These are phyloP conservation scores for Detonula confervacea DNA, from an alignment of 352 stramenopile species.

Conservation along the genomic window DNA sequence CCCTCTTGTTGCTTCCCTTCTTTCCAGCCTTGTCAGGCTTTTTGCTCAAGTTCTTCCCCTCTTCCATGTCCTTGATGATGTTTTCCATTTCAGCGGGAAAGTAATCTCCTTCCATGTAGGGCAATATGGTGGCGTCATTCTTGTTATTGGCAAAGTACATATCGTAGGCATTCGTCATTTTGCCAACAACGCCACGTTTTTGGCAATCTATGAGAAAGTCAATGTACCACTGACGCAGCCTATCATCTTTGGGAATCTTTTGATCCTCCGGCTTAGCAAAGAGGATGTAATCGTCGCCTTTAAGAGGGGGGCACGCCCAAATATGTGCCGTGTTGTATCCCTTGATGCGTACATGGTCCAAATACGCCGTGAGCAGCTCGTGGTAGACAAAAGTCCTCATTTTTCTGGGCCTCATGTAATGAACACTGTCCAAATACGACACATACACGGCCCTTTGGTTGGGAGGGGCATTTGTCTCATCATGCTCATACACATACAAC, in stretches of 20 bases:
- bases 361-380: conserved; percentile 97
- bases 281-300: conserved; percentile 99
- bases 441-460: conserved; percentile 97
- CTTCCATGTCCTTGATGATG: conserved; percentile 97
- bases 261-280: conserved; percentile 99
- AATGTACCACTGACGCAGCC: conserved; percentile 92
- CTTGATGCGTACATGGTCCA: conserved; percentile 96
- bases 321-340: conserved; percentile 98
- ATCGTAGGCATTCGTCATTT: conserved; percentile 96
- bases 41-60: conserved; percentile 88
- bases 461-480: conserved; percentile 94
- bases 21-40: conserved; percentile 60
- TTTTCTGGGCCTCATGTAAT: conserved; percentile 96
- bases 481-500: conserved; percentile 99
- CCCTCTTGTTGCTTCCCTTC: conserved; percentile 87
- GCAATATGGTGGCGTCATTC: conserved; percentile 89
- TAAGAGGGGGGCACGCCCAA: conserved; percentile 98
- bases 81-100: conserved; percentile 98
- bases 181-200: conserved; percentile 88
- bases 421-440: conserved; percentile 99
- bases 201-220: conserved; percentile 84
- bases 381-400: conserved; percentile 99
- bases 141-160: conserved; percentile 89
- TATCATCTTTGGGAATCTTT: conserved; percentile 98
- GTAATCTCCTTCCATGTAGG: conserved; percentile 99